Percentiles rank a stretch among this genome's conserved stretches.
phyloP scores from a whole-genome alignment of 371 early-diverging fungal species.

The Cokeromyces recurvatus region DNA sequence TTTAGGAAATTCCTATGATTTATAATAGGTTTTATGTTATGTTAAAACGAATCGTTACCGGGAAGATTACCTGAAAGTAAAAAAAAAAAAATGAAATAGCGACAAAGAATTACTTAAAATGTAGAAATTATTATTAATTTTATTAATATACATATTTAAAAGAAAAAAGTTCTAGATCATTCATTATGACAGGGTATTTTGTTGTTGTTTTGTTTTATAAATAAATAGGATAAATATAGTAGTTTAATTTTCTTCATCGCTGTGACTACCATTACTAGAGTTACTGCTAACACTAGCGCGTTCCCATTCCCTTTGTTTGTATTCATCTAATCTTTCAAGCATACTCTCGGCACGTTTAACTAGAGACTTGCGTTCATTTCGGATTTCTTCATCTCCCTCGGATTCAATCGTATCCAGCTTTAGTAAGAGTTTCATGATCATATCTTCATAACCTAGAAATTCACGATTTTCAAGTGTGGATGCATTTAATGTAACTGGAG shows the following conservation, averaged over 20 bases:
- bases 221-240: no score
- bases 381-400: slow-evolving; percentile 31
- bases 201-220: no score
- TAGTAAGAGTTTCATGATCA: slow-evolving; percentile 27
- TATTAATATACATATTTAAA: no score
- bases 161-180: slow-evolving; percentile 1
- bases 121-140: no score
- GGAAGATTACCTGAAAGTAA: no score
- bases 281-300: slow-evolving; percentile 11
- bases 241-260: slow-evolving; percentile 5
- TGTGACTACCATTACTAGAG: no score
- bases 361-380: slow-evolving; percentile 29
- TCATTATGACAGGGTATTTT: not conserved
- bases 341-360: slow-evolving; percentile 31
- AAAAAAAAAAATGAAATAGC: no score
- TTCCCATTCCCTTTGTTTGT: slow-evolving; percentile 45
- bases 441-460: slow-evolving; percentile 30
- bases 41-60: no score
- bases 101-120: no score
- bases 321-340: slow-evolving; percentile 30
- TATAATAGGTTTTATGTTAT: no score
- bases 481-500: slow-evolving; percentile 12
- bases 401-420: slow-evolving; percentile 36
- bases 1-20: no score
- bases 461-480: slow-evolving; percentile 21